These are phyloP conservation scores for Ganoderma lingzhi DNA, from an alignment of 1,284 basidiomycete genomes.

Conservation along the genomic window DNA sequence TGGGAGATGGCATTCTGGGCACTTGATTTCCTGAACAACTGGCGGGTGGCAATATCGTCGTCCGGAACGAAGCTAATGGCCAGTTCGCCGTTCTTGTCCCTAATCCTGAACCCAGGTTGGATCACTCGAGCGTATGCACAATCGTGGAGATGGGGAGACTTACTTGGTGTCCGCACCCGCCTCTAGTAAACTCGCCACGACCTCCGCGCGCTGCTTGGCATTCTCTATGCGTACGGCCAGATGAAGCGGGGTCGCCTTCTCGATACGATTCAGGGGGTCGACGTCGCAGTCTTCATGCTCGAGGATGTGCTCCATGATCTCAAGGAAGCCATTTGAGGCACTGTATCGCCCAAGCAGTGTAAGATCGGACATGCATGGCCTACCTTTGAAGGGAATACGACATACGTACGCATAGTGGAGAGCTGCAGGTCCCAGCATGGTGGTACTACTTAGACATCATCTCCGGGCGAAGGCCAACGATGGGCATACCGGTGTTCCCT, in stretches of 20 bases:
- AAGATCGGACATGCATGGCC: background rate
- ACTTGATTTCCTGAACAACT: slow-evolving; percentile 58
- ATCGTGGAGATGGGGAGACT: slow-evolving; percentile 34
- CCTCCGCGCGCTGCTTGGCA: slow-evolving; percentile 58
- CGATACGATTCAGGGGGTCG: slow-evolving; percentile 79
- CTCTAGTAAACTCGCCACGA: slow-evolving; percentile 75
- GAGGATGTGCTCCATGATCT: slow-evolving; percentile 78
- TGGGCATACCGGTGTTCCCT: slow-evolving; percentile 71
- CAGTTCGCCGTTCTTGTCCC: slow-evolving; percentile 74
- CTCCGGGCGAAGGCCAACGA: background rate
- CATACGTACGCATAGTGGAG: slow-evolving; percentile 81
- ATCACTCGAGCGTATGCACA: background rate
- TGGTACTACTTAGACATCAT: slow-evolving; percentile 8
- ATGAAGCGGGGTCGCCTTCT: slow-evolving; percentile 85
- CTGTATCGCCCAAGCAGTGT: slow-evolving; percentile 40
- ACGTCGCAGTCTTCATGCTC: slow-evolving; percentile 85
- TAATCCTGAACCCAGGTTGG: slow-evolving; percentile 57
- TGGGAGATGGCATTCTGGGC: slow-evolving; percentile 49
- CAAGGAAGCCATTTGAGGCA: slow-evolving; percentile 63
- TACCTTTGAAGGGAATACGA: slow-evolving; percentile 9
- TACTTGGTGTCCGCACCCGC: slow-evolving; percentile 81
- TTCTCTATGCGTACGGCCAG: slow-evolving; percentile 76
- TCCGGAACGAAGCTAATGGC: slow-evolving; percentile 65
- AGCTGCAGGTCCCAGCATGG: slow-evolving; percentile 51
- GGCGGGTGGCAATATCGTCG: slow-evolving; percentile 53